These are phyloP conservation scores for Arthrobotrys musiformis DNA, from an alignment of 2,329 filamentous ascomycete species.

Conservation along the genomic window DNA sequence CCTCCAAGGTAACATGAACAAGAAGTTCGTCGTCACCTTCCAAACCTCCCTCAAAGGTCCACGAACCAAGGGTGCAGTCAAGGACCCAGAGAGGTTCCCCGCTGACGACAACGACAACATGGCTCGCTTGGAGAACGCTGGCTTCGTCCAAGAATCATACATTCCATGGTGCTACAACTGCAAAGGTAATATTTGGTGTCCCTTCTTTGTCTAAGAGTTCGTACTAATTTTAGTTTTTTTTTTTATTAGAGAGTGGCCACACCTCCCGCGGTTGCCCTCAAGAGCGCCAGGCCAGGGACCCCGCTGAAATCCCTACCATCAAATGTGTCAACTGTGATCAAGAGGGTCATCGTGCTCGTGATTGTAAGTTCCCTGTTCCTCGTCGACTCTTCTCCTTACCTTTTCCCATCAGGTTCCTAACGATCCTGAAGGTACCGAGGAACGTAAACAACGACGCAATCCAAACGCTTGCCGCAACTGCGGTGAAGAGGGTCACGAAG, in stretches of 20 bases:
- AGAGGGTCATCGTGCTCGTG: slow-evolving; percentile 74
- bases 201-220: background rate
- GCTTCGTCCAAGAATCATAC: slow-evolving; percentile 71
- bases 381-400: background rate
- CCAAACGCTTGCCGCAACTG: slow-evolving; percentile 59
- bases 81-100: slow-evolving; percentile 72
- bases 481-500: slow-evolving; percentile 57
- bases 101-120: slow-evolving; percentile 70
- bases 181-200: slow-evolving; percentile 60
- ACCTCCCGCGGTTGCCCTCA: slow-evolving; percentile 68
- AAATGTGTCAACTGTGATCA: slow-evolving; percentile 74
- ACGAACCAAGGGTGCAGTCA: slow-evolving; percentile 62
- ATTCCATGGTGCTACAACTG: slow-evolving; percentile 74
- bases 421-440: slow-evolving; percentile 61
- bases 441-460: slow-evolving; percentile 60
- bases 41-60: slow-evolving; percentile 70
- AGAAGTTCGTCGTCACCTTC: slow-evolving; percentile 73
- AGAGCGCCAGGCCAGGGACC: slow-evolving; percentile 23
- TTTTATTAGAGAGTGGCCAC: slow-evolving; percentile 69
- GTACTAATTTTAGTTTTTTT: background rate
- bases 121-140: slow-evolving; percentile 73
- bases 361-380: slow-evolving; percentile 64
- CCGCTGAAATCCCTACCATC: slow-evolving; percentile 61
- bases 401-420: background rate
- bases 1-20: slow-evolving; percentile 74